Evolutionary conservation across 1,284 basidiomycete species (phyloP).

Genomic region (Macrocybe sp.): DNA sequence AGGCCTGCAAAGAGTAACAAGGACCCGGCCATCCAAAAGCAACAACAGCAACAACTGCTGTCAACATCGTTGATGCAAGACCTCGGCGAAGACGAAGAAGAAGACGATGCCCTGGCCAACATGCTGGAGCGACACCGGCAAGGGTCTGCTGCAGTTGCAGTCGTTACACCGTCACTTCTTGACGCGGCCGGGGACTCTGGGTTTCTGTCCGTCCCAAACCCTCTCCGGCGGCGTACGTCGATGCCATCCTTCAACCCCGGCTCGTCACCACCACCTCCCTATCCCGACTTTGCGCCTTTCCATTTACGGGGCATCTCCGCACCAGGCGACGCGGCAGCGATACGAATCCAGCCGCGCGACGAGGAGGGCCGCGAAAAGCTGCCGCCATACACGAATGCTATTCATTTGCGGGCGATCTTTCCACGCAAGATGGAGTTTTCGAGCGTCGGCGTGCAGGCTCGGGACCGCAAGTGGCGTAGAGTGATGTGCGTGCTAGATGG

Average conservation of each 20-base stretch:
- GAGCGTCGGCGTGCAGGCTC: constrained; percentile 80
- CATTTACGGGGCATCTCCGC: not conserved
- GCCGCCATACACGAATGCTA: constrained; percentile 78
- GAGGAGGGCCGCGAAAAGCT: constrained; percentile 79
- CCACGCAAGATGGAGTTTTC: constrained; percentile 95
- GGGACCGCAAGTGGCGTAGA: constrained; percentile 88
- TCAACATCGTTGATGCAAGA: no score
- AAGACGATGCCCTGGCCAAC: no score
- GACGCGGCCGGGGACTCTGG: not conserved
- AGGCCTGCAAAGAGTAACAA: no score
- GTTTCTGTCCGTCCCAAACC: not conserved
- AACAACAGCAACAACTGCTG: no score
- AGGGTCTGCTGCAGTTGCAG: no score
- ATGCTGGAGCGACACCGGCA: no score
- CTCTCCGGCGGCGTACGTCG: constrained; percentile 45
- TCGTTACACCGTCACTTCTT: no score
- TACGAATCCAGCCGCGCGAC: constrained; percentile 27
- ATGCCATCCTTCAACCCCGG: constrained; percentile 47
- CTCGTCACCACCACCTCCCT: constrained; percentile 45
- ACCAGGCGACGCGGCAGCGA: constrained; percentile 8
- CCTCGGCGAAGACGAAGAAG: no score
- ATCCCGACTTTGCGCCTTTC: constrained; percentile 36
- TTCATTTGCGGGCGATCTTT: constrained; percentile 83
- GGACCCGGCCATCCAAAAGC: no score
- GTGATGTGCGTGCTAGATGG: constrained; percentile 91